Base-by-base conservation (phyloP, 2,329 filamentous ascomycete genomes). In the Aspergillus candidus region DNA sequence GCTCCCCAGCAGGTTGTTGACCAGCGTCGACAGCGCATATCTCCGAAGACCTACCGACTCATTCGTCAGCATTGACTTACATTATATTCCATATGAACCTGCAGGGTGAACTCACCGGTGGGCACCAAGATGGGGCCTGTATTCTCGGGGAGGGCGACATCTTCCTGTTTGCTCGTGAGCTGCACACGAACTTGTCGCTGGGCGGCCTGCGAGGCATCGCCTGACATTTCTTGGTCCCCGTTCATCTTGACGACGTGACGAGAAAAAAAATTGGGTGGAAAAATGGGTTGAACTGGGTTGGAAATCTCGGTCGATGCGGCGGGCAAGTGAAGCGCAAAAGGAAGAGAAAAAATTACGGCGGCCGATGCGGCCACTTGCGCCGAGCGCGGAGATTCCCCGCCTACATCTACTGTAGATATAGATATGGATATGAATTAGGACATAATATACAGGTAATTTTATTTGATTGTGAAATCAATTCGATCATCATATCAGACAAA, bases 21-120 rank as follows among this genome's bases (percentile, higher is more conserved):
- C 78, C 46, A 84, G 69, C 2, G 75, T 79, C 1, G 80, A 83
- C 4, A 84, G 74, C 42, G 76, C 74, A 61, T 78, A 78, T 62
- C 78, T 67, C 51, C 76, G 74, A 43, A 80, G 64, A 32, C 72
- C 77, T 76, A 53, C 38, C 22, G n/a, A 31, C 17, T 27, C 34
- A 30, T 13, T 27, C 37, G 35, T 59, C 33, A 58, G 49, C 43
- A 45, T 43, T n/a, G 29, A 10, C 22, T 7, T 27, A 7, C 7
- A 10, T 27, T 2, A 27, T 27, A 4, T 27, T 27, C 22, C 22
- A 27, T 27, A 4, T 10, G 3, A 27, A 27, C 8, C 14, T 15
- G 13, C 15, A 31, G 29, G 22, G 46, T 47, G 41, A 47, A 55
- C 65, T 58, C 65, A 79, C 76, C 71, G 29, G 77, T 79, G 33